Evolutionary conservation across 805 yeast genomes (phyloP), one percentile per base, ranked within the genome.

Genomic region (Yamadazyma endophytica): DNA sequence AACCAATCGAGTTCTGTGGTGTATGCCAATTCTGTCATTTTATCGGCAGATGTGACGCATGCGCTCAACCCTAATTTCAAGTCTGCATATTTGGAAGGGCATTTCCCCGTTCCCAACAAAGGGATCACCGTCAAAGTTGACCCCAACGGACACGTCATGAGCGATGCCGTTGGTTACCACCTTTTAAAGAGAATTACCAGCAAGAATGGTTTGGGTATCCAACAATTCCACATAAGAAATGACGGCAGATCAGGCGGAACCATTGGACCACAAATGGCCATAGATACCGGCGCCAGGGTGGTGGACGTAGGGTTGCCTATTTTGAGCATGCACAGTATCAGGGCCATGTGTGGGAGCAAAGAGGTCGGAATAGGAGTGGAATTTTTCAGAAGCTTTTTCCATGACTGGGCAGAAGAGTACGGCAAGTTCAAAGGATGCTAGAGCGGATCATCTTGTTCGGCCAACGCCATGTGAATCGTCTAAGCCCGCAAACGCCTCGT

Each of bases 1-100:
- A 30, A 26, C 13, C 29, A 24, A 2, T 14, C 19, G 4, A 20
- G 32, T 4, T 30, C 26, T 18, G 19, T 43, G 11, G 47, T 46
- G 2, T 56, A 37, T 32, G 58, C 64, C 17, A 61, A 61, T 36
- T 52, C 66, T 9, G 31, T 63, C 4, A 29, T 63, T 12, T 39
- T 65, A 13, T 64, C 70, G 3, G 64, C 69, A 2, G 72, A 65
- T 39, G 70, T 64, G 6, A 65, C 70, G 4, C 72, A 64, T 38
- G 58, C 61, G 5, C 37, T 65, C 25, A 65, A 65, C 40, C 71
- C 71, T 8, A 64, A 64, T 42, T 65, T 64, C 40, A 35, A 43
- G 13, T 37, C 44, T 12, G 56, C 43, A 0, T 61, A 64, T 37
- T 44, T 64, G 26, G 49, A 51, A 13, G 42, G 45, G 14, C 59